Evolutionary conservation across 2,329 filamentous ascomycete genomes (phyloP).

Genomic region (Fusarium tupiense): DNA sequence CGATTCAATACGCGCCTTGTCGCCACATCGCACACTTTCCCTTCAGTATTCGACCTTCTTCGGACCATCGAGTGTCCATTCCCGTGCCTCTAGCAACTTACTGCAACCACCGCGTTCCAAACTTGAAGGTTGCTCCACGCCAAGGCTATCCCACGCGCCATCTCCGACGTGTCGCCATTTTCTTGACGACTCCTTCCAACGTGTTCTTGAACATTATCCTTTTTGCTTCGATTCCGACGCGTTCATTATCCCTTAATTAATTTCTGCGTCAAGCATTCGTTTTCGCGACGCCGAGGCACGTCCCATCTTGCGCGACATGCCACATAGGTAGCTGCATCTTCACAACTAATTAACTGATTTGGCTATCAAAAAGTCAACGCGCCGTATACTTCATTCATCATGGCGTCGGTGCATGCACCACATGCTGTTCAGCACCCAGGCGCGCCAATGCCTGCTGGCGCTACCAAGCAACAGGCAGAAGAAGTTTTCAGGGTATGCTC

Average conservation of each 20-base stretch:
- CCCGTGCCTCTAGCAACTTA: slow-evolving; percentile 30
- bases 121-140: slow-evolving; percentile 35
- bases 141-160: slow-evolving; percentile 42
- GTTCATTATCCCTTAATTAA: slow-evolving; percentile 36
- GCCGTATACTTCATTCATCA: slow-evolving; percentile 54
- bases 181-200: slow-evolving; percentile 29
- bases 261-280: slow-evolving; percentile 23
- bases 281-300: slow-evolving; percentile 41
- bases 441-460: slow-evolving; percentile 69
- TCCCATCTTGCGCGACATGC: slow-evolving; percentile 49
- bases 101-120: slow-evolving; percentile 34
- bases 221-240: slow-evolving; percentile 42
- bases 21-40: slow-evolving; percentile 56
- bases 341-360: slow-evolving; percentile 40
- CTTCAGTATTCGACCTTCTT: slow-evolving; percentile 44
- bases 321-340: slow-evolving; percentile 44
- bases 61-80: slow-evolving; percentile 37
- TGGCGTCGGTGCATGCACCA: slow-evolving; percentile 83
- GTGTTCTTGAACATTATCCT: slow-evolving; percentile 29
- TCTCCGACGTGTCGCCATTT: slow-evolving; percentile 42
- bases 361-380: slow-evolving; percentile 32
- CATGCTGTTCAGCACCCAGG: slow-evolving; percentile 74
- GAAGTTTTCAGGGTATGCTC: slow-evolving; percentile 73
- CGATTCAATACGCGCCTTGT: slow-evolving; percentile 54
- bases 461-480: slow-evolving; percentile 81